Conservation (phyloP, 106 monocot species). For the Ottelia alismoides region DNA sequence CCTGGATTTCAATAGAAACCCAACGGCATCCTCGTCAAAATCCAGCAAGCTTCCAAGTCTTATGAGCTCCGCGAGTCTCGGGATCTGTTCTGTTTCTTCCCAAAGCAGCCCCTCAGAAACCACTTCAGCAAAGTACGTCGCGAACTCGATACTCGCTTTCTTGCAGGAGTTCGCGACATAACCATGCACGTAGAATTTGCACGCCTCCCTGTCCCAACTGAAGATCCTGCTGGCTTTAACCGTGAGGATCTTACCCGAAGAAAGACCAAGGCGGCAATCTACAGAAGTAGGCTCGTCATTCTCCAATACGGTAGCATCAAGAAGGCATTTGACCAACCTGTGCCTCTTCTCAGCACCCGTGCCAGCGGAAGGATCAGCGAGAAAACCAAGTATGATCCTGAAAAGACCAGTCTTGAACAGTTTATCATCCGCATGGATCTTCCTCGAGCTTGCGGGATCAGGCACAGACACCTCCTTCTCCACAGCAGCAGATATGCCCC, state of each 20-base stretch:
- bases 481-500: constrained; percentile 22
- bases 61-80: constrained; percentile 27
- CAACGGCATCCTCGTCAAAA: constrained; percentile 27
- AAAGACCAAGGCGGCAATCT: constrained; percentile 13
- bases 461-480: constrained; percentile 2
- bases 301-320: constrained; percentile 7
- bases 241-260: constrained; percentile 11
- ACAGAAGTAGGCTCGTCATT: background rate
- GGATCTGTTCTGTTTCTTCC: constrained; percentile 23
- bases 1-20: constrained; percentile 31
- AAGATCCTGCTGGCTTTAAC: constrained; percentile 10
- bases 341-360: constrained; percentile 12
- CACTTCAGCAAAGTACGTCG: constrained; percentile 31
- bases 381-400: constrained; percentile 34
- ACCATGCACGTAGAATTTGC: constrained; percentile 16
- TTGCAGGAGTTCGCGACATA: background rate
- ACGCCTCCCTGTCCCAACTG: constrained; percentile 23
- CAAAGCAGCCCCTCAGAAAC: constrained; percentile 32
- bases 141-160: constrained; percentile 25
- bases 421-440: background rate
- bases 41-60: constrained; percentile 34
- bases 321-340: constrained; percentile 3
- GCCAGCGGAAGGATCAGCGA: constrained; percentile 23
- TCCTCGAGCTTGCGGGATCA: background rate
- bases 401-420: constrained; percentile 24